Conservation (phyloP, 179 eudicot genomes). For the Carnegiea gigantea region DNA sequence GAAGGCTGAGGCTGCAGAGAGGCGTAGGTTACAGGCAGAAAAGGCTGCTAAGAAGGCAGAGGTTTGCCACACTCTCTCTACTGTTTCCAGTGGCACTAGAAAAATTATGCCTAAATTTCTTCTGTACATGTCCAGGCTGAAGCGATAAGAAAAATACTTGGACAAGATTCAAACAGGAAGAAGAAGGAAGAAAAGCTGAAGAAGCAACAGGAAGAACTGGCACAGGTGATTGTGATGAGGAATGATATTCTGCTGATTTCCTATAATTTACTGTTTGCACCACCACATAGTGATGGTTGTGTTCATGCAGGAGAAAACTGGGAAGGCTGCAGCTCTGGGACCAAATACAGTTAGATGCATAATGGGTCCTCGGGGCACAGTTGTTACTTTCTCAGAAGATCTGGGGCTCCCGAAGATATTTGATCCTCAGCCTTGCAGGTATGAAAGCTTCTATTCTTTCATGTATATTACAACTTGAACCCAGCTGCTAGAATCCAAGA, state of each 20-base stretch:
- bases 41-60: conserved; percentile 83
- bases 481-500: not conserved
- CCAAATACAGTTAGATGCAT: conserved; percentile 68
- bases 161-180: conserved; percentile 88
- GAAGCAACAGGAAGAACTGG: conserved; percentile 74
- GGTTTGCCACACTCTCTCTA: conserved; percentile 39
- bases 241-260: conserved; percentile 2
- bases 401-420: conserved; percentile 76
- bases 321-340: conserved; percentile 48
- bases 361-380: conserved; percentile 68
- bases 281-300: conserved; percentile 15
- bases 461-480: not conserved
- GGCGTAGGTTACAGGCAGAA: conserved; percentile 67
- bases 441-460: conserved; percentile 13
- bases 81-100: not conserved
- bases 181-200: conserved; percentile 77
- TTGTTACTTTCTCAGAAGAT: conserved; percentile 66
- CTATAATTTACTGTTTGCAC: not conserved
- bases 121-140: conserved; percentile 51
- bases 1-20: conserved; percentile 82
- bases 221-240: conserved; percentile 46
- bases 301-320: conserved; percentile 59
- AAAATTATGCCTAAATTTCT: not conserved
- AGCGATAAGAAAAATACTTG: conserved; percentile 89
- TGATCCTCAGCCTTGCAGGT: conserved; percentile 56